Evolutionary conservation across 768 basidiomycete species (phyloP).

Genomic region (Tricholoma sp.): DNA sequence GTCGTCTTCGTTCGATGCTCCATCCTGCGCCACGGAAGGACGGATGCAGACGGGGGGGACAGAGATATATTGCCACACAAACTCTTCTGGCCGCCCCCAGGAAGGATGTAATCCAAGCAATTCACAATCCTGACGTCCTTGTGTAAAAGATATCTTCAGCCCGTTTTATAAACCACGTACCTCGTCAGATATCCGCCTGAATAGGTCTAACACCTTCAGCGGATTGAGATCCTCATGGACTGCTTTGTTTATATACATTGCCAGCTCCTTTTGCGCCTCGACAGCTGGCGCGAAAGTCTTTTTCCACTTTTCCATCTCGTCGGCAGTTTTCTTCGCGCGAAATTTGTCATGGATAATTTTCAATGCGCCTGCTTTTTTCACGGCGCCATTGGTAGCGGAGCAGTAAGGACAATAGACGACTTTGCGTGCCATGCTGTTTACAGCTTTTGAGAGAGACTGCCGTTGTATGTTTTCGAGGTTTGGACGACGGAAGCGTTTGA

Average conservation of each 20-base stretch:
- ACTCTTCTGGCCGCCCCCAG: conserved; percentile 92
- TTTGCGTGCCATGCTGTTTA: conserved; percentile 85
- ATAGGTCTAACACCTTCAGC: conserved; percentile 87
- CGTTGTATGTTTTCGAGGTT: conserved; percentile 92
- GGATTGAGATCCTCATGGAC: conserved; percentile 93
- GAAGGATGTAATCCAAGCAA: conserved; percentile 85
- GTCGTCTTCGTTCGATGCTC: conserved; percentile 98
- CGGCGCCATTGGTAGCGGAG: conserved; percentile 86
- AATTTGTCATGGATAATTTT: conserved; percentile 99
- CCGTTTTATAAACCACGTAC: conserved; percentile 32
- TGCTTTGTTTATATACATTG: conserved; percentile 79
- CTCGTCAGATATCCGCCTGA: conserved; percentile 89
- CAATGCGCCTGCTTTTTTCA: conserved; percentile 92
- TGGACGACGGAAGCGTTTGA: conserved; percentile 87
- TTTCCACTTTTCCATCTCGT: conserved; percentile 86
- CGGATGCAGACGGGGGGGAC: conserved; percentile 98
- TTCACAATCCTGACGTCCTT: conserved; percentile 74
- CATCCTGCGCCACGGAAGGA: conserved; percentile 95
- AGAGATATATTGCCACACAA: conserved; percentile 98
- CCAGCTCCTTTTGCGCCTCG: conserved; percentile 83
- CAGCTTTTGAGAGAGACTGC: conserved; percentile 73
- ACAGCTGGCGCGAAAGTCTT: conserved; percentile 76
- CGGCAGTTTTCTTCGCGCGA: conserved; percentile 86
- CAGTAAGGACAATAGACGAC: conserved; percentile 91
- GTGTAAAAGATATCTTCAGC: neutral